Conservation (phyloP, 2,329 filamentous ascomycete genomes). For the Aspergillus intermedius region DNA sequence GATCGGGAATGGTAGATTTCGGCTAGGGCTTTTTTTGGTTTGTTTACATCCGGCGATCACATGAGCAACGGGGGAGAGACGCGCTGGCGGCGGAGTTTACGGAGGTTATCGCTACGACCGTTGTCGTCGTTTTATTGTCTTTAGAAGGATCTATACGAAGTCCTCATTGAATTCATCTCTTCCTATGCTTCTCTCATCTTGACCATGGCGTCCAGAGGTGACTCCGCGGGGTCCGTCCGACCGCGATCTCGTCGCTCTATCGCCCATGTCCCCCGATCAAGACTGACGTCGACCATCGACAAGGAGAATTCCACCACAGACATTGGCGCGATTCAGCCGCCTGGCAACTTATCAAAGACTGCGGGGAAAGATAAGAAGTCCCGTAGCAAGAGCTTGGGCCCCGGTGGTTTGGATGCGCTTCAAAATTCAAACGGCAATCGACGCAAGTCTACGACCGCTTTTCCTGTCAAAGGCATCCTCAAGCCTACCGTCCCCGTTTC, state of each 20-base stretch:
- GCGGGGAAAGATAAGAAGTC: slow-evolving; percentile 56
- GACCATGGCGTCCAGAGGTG: slow-evolving; percentile 30
- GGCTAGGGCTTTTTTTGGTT: slow-evolving; percentile 39
- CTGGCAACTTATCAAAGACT: slow-evolving; percentile 25
- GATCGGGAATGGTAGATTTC: slow-evolving; percentile 23
- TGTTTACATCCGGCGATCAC: slow-evolving; percentile 36
- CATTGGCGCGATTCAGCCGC: slow-evolving; percentile 42
- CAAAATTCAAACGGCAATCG: slow-evolving; percentile 70
- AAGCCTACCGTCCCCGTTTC: slow-evolving; percentile 66
- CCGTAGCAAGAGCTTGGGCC: slow-evolving; percentile 92
- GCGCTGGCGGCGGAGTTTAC: slow-evolving; percentile 20
- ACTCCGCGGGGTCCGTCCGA: slow-evolving; percentile 27
- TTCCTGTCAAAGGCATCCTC: slow-evolving; percentile 63
- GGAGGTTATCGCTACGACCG: background rate
- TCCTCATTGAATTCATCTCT: background rate
- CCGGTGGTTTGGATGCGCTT: slow-evolving; percentile 77
- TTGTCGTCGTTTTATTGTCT: background rate
- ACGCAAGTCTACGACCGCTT: slow-evolving; percentile 50
- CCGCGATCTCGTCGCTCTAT: slow-evolving; percentile 63
- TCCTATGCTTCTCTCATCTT: slow-evolving; percentile 1
- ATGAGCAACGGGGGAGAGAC: slow-evolving; percentile 21
- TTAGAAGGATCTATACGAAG: background rate
- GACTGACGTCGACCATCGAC: slow-evolving; percentile 47
- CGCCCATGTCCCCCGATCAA: slow-evolving; percentile 50
- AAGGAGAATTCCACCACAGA: slow-evolving; percentile 75